These are phyloP conservation scores for Rhodotorula sp. DNA, from an alignment of 1,284 basidiomycete genomes.

Conservation along the genomic window DNA sequence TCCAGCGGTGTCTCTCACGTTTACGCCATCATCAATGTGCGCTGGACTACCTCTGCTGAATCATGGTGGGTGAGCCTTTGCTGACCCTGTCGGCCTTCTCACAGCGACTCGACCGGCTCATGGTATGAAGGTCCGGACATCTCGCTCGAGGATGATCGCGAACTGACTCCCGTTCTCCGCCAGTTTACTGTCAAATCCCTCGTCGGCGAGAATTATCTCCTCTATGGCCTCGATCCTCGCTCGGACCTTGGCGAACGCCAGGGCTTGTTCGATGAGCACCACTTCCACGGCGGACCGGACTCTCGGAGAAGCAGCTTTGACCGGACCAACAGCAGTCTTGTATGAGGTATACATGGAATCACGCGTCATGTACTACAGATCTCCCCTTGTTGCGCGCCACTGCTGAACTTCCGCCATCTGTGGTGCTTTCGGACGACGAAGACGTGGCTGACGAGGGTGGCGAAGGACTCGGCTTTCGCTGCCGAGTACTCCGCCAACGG, in stretches of 20 bases:
- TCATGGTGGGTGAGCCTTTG: neutral
- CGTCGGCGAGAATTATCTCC: conserved; percentile 36
- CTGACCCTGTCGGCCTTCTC: neutral
- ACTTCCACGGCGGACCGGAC: neutral
- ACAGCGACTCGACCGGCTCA: conserved; percentile 31
- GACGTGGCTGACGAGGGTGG: no score
- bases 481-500: no score
- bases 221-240: conserved; percentile 33
- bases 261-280: conserved; percentile 3
- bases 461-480: no score
- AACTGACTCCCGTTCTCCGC: neutral
- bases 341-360: neutral
- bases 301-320: conserved; percentile 29
- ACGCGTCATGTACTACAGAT: no score
- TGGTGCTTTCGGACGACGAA: no score
- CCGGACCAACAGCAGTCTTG: neutral
- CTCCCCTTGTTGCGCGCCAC: no score
- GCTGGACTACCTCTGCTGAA: neutral
- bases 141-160: neutral
- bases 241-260: neutral
- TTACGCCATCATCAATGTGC: conserved; percentile 36
- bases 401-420: no score
- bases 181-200: conserved; percentile 39
- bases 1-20: conserved; percentile 29
- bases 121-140: conserved; percentile 10